Evolutionary conservation across 805 yeast genomes (phyloP), one percentile per base, ranked within the genome.

Genomic region (Metschnikowia picachoensis): DNA sequence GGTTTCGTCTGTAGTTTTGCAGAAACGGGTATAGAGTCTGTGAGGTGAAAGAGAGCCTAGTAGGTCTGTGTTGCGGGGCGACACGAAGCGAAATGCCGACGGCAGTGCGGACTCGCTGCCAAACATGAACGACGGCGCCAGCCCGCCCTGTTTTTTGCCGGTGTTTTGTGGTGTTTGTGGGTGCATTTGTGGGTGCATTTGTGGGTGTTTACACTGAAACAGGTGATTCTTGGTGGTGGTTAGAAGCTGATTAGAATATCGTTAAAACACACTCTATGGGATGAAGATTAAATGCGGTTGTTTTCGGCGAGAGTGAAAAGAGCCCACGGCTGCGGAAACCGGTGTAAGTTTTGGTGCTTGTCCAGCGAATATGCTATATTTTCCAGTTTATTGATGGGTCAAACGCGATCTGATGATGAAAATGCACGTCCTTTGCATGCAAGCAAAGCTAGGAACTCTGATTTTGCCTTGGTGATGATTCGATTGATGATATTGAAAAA

Each of bases 91-190:
- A 53, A 70, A 68, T 9, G 32, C 27, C n/a, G 73, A 67, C 12
- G 76, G 75, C 72, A 67, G 73, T 41, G 70, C 67, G 32, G 68
- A 69, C 29, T 70, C 52, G 28, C 35, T 32, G 8, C 73, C 71
- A 49, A 70, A 68, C 28, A 67, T 58, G 53, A 69, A 68, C 8
- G 70, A 59, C 1, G 72, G 70, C 11, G 71, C 66, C 43, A 57
- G 20, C 13, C 42, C 39, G 14, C 31, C 17, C 4, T 42, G n/a
- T 37, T 39, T 35, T 49, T 47, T 20, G 20, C 25, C 35, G 17
- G 35, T 35, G 25, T 44, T 41, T 46, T 46, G 47, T 9, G 56
- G 56, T 4, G 56, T 52, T 38, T 52, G 46, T 10, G 55, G 55
- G 33, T 43, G 44, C 55, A 52, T 52, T 7, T 39, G n/a, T 33